A percentile compares a stretch with the other conserved stretches of the same genome.
phyloP scores from a whole-genome alignment of 176 grass and related monocot species.

The Microstegium vimineum region DNA sequence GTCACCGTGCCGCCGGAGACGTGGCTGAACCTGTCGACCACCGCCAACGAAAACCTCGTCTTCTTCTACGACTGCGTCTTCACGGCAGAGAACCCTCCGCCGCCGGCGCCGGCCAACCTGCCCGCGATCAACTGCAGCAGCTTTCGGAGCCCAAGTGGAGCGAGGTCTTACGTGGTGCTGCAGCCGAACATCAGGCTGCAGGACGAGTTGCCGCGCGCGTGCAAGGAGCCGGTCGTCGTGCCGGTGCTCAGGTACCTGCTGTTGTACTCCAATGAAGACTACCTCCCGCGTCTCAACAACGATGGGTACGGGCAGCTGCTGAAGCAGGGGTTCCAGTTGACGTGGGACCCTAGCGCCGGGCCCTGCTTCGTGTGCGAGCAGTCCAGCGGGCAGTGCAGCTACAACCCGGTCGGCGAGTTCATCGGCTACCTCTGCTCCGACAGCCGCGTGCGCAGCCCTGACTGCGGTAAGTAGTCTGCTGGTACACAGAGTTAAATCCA shows the following conservation, averaged over 20 bases:
- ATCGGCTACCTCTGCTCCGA: slow-evolving; percentile 52
- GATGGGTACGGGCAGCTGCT: slow-evolving; percentile 21
- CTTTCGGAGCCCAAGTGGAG: too few species aligned
- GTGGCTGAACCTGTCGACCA: slow-evolving; percentile 19
- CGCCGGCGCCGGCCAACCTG: accelerated
- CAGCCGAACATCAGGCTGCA: accelerated
- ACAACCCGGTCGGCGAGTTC: neutral
- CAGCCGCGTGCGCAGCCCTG: neutral
- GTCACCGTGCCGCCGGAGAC: slow-evolving; percentile 1
- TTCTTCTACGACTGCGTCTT: slow-evolving; percentile 33
- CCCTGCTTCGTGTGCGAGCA: slow-evolving; percentile 14
- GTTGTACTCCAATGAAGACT: accelerated
- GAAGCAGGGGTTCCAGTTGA: slow-evolving; percentile 38
- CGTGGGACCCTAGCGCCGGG: slow-evolving; percentile 29
- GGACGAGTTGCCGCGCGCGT: neutral
- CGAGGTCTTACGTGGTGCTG: neutral
- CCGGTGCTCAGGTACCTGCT: slow-evolving; percentile 27
- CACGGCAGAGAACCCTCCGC: accelerated
- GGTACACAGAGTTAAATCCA: too few species aligned
- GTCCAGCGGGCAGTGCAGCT: slow-evolving; percentile 44
- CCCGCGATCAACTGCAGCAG: neutral
- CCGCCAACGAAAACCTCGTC: slow-evolving; percentile 19
- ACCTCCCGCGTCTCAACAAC: neutral
- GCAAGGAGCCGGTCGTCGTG: neutral
- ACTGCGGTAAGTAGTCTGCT: slow-evolving; percentile 27